These are phyloP conservation scores for Arabis hirsuta DNA, from an alignment of 345 rosid genomes.

Conservation along the genomic window DNA sequence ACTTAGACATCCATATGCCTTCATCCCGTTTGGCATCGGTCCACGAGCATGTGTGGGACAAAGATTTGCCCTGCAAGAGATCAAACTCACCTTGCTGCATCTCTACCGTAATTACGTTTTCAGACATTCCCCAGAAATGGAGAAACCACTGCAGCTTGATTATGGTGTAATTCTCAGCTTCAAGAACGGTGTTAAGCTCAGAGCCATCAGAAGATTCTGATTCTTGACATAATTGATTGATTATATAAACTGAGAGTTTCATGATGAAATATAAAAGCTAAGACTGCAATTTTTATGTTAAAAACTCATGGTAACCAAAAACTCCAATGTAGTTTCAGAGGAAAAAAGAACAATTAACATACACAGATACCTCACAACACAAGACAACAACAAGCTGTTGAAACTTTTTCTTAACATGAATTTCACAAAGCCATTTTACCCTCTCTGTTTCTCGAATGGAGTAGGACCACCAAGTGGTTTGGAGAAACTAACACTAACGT, in stretches of 20 bases:
- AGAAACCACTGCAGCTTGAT: constrained; percentile 75
- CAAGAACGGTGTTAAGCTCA: constrained; percentile 84
- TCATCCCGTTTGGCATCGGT: constrained; percentile 91
- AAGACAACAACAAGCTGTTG: constrained; percentile 71
- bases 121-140: constrained; percentile 81
- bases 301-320: constrained; percentile 29
- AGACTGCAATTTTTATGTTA: constrained; percentile 18
- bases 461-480: constrained; percentile 55
- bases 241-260: neutral
- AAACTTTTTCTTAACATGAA: constrained; percentile 36
- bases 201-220: constrained; percentile 57
- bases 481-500: constrained; percentile 50
- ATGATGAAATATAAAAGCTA: constrained; percentile 13
- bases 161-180: constrained; percentile 84
- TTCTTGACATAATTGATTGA: constrained; percentile 34
- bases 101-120: constrained; percentile 66
- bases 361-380: constrained; percentile 42
- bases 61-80: constrained; percentile 78
- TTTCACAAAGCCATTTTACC: constrained; percentile 39
- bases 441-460: constrained; percentile 48
- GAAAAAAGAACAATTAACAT: constrained; percentile 32
- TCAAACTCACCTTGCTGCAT: constrained; percentile 73
- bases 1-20: constrained; percentile 79
- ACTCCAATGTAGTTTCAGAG: constrained; percentile 39
- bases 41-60: constrained; percentile 90